phyloP scores from a whole-genome alignment of 768 basidiomycete species.

The Calocybe cyanea region DNA sequence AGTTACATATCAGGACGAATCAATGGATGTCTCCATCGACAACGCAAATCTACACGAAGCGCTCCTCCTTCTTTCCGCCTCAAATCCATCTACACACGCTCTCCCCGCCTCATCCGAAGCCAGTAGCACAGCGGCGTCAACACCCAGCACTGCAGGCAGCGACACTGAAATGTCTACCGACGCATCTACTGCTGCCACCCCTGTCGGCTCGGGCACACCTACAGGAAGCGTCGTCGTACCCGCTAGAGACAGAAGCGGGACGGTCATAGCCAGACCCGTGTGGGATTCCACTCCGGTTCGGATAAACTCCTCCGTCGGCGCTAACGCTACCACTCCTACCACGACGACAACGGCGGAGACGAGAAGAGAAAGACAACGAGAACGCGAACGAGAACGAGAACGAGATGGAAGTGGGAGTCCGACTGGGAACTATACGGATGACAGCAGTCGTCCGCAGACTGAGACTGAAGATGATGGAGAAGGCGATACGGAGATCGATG shows the following conservation, averaged over 20 bases:
- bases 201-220: conserved; percentile 55
- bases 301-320: no score
- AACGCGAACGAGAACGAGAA: background rate
- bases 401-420: background rate
- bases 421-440: background rate
- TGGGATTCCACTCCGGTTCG: conserved; percentile 44
- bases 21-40: conserved; percentile 17
- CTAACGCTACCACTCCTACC: background rate
- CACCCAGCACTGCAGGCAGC: conserved; percentile 36
- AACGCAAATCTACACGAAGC: conserved; percentile 11
- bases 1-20: conserved; percentile 11
- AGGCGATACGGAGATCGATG: conserved; percentile 52
- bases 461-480: conserved; percentile 81
- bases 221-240: conserved; percentile 58
- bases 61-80: conserved; percentile 17
- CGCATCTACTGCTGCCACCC: conserved; percentile 56
- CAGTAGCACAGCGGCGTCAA: background rate
- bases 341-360: background rate
- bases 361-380: background rate
- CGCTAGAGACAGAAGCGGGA: conserved; percentile 69
- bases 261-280: conserved; percentile 61
- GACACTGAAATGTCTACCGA: conserved; percentile 64
- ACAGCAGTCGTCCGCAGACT: conserved; percentile 58
- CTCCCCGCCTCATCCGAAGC: conserved; percentile 5
- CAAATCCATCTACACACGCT: conserved; percentile 15